phyloP scores from a whole-genome alignment of 495 filamentous ascomycete species.

The Diplogelasinospora grovesii region DNA sequence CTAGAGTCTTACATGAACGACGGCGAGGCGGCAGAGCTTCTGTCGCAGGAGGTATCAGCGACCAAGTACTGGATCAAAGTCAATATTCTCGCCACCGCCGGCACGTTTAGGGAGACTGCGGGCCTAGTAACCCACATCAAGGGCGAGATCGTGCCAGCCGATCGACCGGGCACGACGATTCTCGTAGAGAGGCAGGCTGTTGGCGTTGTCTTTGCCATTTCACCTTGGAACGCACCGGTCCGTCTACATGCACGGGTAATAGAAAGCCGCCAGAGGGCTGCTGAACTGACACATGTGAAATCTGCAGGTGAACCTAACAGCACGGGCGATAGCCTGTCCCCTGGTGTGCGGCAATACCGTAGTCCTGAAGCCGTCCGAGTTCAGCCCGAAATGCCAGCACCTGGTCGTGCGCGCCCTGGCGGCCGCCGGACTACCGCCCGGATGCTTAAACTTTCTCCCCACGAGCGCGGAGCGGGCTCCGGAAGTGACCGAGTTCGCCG shows the following conservation, averaged over 20 bases:
- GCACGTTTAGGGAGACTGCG: slow-evolving; percentile 57
- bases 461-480: slow-evolving; percentile 35
- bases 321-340: slow-evolving; percentile 55
- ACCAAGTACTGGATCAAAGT: slow-evolving; percentile 32
- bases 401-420: slow-evolving; percentile 56
- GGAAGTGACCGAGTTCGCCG: slow-evolving; percentile 40
- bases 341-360: slow-evolving; percentile 73
- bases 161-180: slow-evolving; percentile 24
- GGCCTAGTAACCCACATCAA: slow-evolving; percentile 39
- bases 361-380: slow-evolving; percentile 69
- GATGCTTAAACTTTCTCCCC: slow-evolving; percentile 44
- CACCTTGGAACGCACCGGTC: slow-evolving; percentile 32
- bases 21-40: slow-evolving; percentile 50
- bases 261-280: slow-evolving; percentile 1
- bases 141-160: slow-evolving; percentile 28
- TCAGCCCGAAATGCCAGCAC: slow-evolving; percentile 63
- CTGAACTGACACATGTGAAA: slow-evolving; percentile 49
- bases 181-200: slow-evolving; percentile 22
- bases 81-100: slow-evolving; percentile 46
- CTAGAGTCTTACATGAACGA: slow-evolving; percentile 51
- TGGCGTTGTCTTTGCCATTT: slow-evolving; percentile 31
- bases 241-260: background rate
- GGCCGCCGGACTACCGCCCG: slow-evolving; percentile 55
- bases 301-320: slow-evolving; percentile 50
- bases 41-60: slow-evolving; percentile 36